phyloP scores from a whole-genome alignment of 192 early-diverging fungal species.

The Podila verticillata region DNA sequence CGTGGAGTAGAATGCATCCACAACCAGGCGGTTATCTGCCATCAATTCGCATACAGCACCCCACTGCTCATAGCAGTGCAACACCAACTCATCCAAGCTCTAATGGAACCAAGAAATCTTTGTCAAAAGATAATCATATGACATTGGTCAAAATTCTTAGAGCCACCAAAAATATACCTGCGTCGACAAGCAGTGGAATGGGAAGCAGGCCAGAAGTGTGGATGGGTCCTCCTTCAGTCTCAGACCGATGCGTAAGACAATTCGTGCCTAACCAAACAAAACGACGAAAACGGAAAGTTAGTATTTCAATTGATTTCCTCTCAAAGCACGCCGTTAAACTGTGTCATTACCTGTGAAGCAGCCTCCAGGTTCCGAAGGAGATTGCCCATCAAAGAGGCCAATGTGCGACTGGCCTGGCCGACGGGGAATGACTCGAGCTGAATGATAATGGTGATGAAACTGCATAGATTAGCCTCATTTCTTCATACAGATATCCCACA shows the following conservation, averaged over 20 bases:
- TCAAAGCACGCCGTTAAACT: no score
- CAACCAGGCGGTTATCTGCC: slow-evolving; percentile 13
- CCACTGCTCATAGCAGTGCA: slow-evolving; percentile 23
- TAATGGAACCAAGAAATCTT: neutral
- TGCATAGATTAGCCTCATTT: neutral
- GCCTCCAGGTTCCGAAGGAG: slow-evolving; percentile 19
- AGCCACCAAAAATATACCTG: slow-evolving; percentile 8
- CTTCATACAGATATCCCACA: no score
- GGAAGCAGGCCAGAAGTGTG: slow-evolving; percentile 22
- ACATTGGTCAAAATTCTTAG: neutral
- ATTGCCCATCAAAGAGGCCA: slow-evolving; percentile 4
- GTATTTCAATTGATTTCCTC: no score
- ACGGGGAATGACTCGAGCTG: slow-evolving; percentile 27
- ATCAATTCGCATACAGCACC: slow-evolving; percentile 14
- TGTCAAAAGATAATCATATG: neutral
- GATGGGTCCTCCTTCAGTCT: neutral
- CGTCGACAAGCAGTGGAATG: slow-evolving; percentile 9
- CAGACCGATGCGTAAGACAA: no score
- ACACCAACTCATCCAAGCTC: slow-evolving; percentile 14
- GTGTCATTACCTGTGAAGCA: slow-evolving; percentile 12
- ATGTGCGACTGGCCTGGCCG: slow-evolving; percentile 16
- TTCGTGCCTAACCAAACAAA: neutral
- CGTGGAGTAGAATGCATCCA: slow-evolving; percentile 40
- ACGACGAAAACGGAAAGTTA: neutral
- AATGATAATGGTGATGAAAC: neutral